These are phyloP conservation scores for Talaromyces pinophilus DNA, from an alignment of 2,329 filamentous ascomycete genomes.

Conservation along the genomic window DNA sequence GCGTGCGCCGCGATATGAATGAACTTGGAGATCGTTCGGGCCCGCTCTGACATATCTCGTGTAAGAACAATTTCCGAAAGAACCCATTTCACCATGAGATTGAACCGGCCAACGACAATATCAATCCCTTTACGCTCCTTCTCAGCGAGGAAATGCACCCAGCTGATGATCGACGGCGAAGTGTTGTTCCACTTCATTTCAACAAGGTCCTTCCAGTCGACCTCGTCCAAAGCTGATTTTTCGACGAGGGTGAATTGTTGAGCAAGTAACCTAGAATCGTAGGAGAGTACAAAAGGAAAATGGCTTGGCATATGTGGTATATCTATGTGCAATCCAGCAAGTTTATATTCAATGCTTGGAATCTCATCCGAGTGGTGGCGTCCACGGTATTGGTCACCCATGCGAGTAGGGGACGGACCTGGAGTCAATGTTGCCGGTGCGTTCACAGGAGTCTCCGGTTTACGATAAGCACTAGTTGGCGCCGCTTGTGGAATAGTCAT, in stretches of 20 bases:
- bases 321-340: slow-evolving; percentile 22
- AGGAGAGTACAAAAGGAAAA: slow-evolving; percentile 64
- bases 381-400: slow-evolving; percentile 29
- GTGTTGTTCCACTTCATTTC: slow-evolving; percentile 63
- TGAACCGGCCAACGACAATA: slow-evolving; percentile 66
- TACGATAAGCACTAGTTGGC: slow-evolving; percentile 37
- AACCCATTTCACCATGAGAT: slow-evolving; percentile 67
- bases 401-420: slow-evolving; percentile 43
- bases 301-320: slow-evolving; percentile 43
- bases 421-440: slow-evolving; percentile 45
- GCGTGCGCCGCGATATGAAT: slow-evolving; percentile 64
- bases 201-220: slow-evolving; percentile 67
- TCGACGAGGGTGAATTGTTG: slow-evolving; percentile 67
- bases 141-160: slow-evolving; percentile 62
- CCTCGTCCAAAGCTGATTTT: slow-evolving; percentile 65
- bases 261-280: slow-evolving; percentile 61
- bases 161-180: slow-evolving; percentile 55
- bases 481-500: slow-evolving; percentile 45
- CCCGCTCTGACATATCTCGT: slow-evolving; percentile 58
- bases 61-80: slow-evolving; percentile 65
- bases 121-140: slow-evolving; percentile 61
- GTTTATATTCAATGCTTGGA: slow-evolving; percentile 9
- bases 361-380: slow-evolving; percentile 38
- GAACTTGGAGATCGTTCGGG: slow-evolving; percentile 62
- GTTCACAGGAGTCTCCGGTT: slow-evolving; percentile 35